Base-by-base conservation (phyloP, 1,284 basidiomycete genomes). In the Malassezia yamatoensis region DNA sequence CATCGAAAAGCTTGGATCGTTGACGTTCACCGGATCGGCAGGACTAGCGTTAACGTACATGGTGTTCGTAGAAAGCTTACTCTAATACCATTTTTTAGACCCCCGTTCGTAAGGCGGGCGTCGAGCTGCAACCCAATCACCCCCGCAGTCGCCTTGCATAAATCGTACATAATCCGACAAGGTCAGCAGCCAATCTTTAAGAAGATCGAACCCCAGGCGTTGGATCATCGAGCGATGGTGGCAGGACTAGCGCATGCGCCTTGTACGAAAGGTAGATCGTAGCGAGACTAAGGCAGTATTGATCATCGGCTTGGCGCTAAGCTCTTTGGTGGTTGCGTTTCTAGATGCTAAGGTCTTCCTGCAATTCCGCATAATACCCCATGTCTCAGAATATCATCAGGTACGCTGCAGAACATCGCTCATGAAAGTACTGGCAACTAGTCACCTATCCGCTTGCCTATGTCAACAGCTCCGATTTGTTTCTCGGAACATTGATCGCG, bases 191-290 rank as follows among this genome's bases (percentile, higher is more conserved):
- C 41, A 43, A 43, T 43, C 41, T 43, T 20, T n/a, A 10, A 8
- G 41, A 13, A 10, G 15, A 20, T 20, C 5, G 20, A 10, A 6
- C 41, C 5, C 41, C 41, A 43, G 21, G 41, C 16, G 32, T 18
- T 43, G 41, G 8, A 16, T 43, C 20, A 16, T 32, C 21, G 11
- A 11, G 32, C 5, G 33, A 53, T 53, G 45, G 55, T 52, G 11
- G 35, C 39, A 6, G 55, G 55, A n/a, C 53, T 58, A 20, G 55
- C 55, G 29, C 39, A 58, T 29, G 49, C 55, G 21, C 51, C 55
- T 16, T 33, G 47, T 21, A 50, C 54, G 5, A 57, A 57, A 41
- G 40, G 54, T 55, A 34, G 16, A 43, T 37, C 15, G 12, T 2
- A 21, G 24, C 24, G 24, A 9, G 8, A 39, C 54, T 55, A 2